Evolutionary conservation across 31 red algal species (phyloP), one percentile per base, ranked within the genome.

Genomic region (Bonnemaisonia californica): DNA sequence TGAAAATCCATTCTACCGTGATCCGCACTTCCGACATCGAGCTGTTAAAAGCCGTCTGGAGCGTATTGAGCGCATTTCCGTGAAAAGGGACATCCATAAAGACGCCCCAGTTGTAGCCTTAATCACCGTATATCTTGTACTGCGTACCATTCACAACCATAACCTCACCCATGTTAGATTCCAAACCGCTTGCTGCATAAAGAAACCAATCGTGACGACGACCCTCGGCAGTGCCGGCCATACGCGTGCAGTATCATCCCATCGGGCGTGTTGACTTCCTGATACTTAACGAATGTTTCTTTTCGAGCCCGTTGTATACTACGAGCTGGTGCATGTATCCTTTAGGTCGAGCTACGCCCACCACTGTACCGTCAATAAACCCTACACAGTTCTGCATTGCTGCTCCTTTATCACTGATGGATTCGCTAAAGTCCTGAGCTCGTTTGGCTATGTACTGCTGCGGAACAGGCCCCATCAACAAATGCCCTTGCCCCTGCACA

Each of bases 221-320:
- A 27, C 64, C 64, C 39, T 36, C 64, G 32, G 26, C 26, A 69
- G 64, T n/a, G n/a, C n/a, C n/a, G 64, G 8, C 64, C 64, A 34
- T 69, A 69, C 4, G 64, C 64, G 39, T 69, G 1, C 39, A 69
- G 33, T 33, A 69, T 69, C 27, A 69, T 69, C 64, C 61, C 64
- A 0, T 69, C 0, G 22, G 29, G 64, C 0, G 64, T 69, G 33
- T 24, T 51, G 45, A 51, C 45, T 7, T 7, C 45, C 16, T 51
- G 45, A 51, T 11, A 51, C 45, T 7, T 16, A 51, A 16, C 16
- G 45, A 51, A 51, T 11, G 7, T 51, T 51, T 51, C 7, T 16
- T 7, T 51, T 51, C 16, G 45, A 11, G 45, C 7, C 45, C 45
- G 16, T 51, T 51, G 16, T 51, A 51, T 51, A 51, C 45, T 11